Conservation (phyloP, 352 stramenopile genomes). For the Plasmopara viticola region DNA sequence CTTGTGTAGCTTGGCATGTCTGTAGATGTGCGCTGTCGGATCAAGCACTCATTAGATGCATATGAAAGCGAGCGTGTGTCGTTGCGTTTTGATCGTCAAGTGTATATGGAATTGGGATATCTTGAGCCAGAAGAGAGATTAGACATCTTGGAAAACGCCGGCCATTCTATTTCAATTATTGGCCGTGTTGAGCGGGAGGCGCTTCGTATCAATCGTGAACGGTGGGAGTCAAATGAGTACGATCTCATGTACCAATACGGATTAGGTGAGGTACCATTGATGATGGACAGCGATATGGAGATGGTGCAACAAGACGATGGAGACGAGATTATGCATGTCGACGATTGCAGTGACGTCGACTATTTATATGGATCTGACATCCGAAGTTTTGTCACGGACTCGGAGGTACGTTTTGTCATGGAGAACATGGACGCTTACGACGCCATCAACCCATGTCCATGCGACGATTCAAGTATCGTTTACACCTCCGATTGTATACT, state of each 20-base stretch:
- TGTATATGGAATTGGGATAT: conserved; percentile 82
- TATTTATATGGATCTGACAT: conserved; percentile 42
- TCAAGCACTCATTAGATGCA: conserved; percentile 52
- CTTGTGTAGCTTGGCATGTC: conserved; percentile 56
- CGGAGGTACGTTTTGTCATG: conserved; percentile 57
- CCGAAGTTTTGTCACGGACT: conserved; percentile 39
- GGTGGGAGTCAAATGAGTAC: conserved; percentile 83
- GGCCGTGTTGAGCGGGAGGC: conserved; percentile 60
- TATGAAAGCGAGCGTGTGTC: conserved; percentile 53
- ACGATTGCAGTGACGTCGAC: conserved; percentile 47
- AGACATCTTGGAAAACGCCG: conserved; percentile 64
- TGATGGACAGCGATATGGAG: conserved; percentile 54
- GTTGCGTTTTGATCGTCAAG: conserved; percentile 53
- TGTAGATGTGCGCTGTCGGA: conserved; percentile 53
- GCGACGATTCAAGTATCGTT: conserved; percentile 59
- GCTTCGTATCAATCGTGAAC: conserved; percentile 71
- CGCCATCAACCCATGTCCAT: conserved; percentile 37
- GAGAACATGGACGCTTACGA: conserved; percentile 75
- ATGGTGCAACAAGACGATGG: conserved; percentile 39
- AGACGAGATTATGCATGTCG: conserved; percentile 41
- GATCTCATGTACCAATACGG: conserved; percentile 79
- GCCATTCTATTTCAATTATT: conserved; percentile 57
- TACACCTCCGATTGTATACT: conserved; percentile 68
- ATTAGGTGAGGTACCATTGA: conserved; percentile 52
- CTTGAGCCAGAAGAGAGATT: conserved; percentile 71